These are phyloP conservation scores for Westerdykella ornata DNA, from an alignment of 2,329 filamentous ascomycete genomes.

Conservation along the genomic window DNA sequence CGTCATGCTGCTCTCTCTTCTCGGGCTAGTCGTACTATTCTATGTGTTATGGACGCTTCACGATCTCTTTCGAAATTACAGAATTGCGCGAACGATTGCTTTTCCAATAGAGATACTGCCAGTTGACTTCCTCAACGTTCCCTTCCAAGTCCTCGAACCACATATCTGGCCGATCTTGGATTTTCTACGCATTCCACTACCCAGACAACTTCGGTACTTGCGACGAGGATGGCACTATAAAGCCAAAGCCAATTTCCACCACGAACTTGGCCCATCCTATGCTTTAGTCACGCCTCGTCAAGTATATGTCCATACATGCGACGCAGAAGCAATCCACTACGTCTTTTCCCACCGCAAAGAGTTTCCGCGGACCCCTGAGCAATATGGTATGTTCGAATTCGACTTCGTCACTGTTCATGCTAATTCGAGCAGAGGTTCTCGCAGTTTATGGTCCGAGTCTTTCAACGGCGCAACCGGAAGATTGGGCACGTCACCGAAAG, in stretches of 20 bases:
- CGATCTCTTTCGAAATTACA: too few species aligned
- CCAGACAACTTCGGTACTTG: conserved; percentile 6
- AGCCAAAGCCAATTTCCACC: conserved; percentile 12
- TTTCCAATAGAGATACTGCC: too few species aligned
- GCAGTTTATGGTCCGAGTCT: conserved; percentile 12
- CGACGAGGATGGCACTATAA: conserved; percentile 15
- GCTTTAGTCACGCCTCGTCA: conserved; percentile 10
- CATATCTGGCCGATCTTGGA: conserved; percentile 9
- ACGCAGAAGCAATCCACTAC: conserved; percentile 10
- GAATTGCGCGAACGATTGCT: too few species aligned
- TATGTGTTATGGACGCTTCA: too few species aligned
- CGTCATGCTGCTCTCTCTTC: too few species aligned
- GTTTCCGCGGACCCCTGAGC: conserved; percentile 10
- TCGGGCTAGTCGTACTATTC: too few species aligned
- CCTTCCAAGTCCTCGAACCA: conserved; percentile 10
- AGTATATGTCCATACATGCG: conserved; percentile 10
- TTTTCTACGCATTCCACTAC: conserved; percentile 2
- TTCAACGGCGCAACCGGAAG: conserved; percentile 13
- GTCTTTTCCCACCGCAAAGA: conserved; percentile 9
- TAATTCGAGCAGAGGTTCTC: conserved; percentile 6
- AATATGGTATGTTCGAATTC: too few species aligned
- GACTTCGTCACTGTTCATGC: too few species aligned
- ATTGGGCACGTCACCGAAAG: conserved; percentile 41
- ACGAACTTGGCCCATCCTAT: conserved; percentile 9
- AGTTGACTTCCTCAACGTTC: conserved; percentile 9